Evolutionary conservation across 352 stramenopile species (phyloP).

Genomic region (Globisporangium splendens): DNA sequence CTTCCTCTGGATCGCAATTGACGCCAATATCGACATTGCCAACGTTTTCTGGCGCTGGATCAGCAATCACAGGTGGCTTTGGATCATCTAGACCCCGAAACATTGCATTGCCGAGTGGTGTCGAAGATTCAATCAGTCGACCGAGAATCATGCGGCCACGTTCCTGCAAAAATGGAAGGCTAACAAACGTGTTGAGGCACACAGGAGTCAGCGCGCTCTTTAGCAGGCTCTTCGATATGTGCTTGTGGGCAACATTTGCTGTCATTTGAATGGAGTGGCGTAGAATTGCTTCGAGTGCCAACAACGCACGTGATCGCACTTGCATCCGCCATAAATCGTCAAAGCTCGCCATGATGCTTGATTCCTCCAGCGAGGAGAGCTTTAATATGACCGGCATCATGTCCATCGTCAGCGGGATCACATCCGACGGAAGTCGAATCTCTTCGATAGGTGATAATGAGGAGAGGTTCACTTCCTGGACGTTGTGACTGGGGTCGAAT

Average conservation of each 20-base stretch:
- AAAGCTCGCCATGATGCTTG: constrained; percentile 56
- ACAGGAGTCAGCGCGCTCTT: constrained; percentile 61
- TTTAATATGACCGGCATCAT: constrained; percentile 86
- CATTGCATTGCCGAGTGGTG: constrained; percentile 72
- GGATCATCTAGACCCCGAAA: constrained; percentile 67
- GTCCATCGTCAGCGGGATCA: constrained; percentile 46
- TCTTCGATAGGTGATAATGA: constrained; percentile 75
- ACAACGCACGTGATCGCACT: constrained; percentile 76
- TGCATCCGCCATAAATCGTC: constrained; percentile 82
- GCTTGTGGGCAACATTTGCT: constrained; percentile 28
- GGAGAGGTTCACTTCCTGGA: constrained; percentile 74
- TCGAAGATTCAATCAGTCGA: constrained; percentile 80
- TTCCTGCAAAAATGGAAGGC: constrained; percentile 71
- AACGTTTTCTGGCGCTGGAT: not conserved
- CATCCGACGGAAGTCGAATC: constrained; percentile 55
- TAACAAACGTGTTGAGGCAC: constrained; percentile 68
- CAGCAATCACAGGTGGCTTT: constrained; percentile 26
- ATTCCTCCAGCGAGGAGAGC: constrained; percentile 71
- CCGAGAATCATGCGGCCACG: constrained; percentile 81
- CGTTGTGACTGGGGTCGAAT: constrained; percentile 77
- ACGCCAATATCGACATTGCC: constrained; percentile 15
- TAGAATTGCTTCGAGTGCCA: constrained; percentile 77
- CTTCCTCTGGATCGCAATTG: constrained; percentile 56
- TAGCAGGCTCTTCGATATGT: constrained; percentile 51
- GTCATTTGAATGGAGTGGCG: constrained; percentile 47